Percentiles rank a stretch among this genome's conserved stretches.
phyloP scores from a whole-genome alignment of 179 eudicot species.

The Dionaea muscipula region DNA sequence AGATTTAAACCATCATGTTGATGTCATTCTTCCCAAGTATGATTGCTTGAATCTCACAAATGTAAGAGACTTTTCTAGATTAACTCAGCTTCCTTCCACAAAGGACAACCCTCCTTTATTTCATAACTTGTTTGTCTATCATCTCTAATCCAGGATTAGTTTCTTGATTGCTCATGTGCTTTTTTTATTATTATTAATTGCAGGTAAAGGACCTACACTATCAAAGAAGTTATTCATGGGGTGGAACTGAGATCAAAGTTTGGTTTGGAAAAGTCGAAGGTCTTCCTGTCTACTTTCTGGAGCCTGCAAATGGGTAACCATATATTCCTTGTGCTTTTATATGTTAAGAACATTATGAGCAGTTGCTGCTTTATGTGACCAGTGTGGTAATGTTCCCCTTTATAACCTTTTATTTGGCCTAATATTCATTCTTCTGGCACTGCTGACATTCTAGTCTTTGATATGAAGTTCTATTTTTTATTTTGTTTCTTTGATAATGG shows the following conservation, averaged over 20 bases:
- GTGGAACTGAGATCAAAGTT: slow-evolving; percentile 88
- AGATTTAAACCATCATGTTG: slow-evolving; percentile 84
- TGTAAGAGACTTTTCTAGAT: slow-evolving; percentile 45
- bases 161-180: not conserved
- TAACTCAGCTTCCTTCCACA: slow-evolving; percentile 4
- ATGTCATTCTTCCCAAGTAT: slow-evolving; percentile 83
- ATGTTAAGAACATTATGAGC: not conserved
- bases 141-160: not conserved
- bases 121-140: not conserved
- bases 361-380: not conserved
- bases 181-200: slow-evolving; percentile 12
- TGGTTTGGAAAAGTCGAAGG: slow-evolving; percentile 98
- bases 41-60: slow-evolving; percentile 68
- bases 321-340: not conserved
- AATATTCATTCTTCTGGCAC: too few species aligned
- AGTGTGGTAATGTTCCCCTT: too few species aligned
- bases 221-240: slow-evolving; percentile 73
- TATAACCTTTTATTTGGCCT: too few species aligned
- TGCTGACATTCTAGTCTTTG: too few species aligned
- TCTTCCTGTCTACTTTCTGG: slow-evolving; percentile 82
- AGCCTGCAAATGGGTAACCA: slow-evolving; percentile 90
- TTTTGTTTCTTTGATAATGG: too few species aligned
- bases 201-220: slow-evolving; percentile 78
- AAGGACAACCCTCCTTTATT: not conserved
- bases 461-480: too few species aligned